Evolutionary conservation across 768 basidiomycete species (phyloP).

Genomic region (Auricularia heimuer): DNA sequence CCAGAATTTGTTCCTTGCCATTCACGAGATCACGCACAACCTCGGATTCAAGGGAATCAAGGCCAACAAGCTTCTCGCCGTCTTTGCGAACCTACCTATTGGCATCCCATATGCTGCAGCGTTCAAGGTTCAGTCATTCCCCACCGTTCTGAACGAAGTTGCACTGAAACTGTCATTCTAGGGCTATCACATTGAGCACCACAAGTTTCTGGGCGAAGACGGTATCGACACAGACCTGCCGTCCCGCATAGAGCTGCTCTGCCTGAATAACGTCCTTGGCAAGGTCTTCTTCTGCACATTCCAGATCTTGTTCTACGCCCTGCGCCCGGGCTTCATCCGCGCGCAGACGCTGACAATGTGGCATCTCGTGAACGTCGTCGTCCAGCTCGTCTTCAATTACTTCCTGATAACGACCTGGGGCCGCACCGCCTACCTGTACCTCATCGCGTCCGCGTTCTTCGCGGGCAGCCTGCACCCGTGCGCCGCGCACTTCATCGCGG

Average conservation of each 20-base stretch:
- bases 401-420: conserved; percentile 45
- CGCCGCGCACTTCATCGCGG: conserved; percentile 96
- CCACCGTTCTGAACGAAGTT: background rate
- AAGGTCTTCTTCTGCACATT: conserved; percentile 98
- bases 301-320: conserved; percentile 96
- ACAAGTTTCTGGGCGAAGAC: conserved; percentile 92
- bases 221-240: conserved; percentile 95
- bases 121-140: conserved; percentile 59
- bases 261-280: conserved; percentile 90
- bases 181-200: conserved; percentile 94
- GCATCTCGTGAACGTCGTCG: conserved; percentile 71
- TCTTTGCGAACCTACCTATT: conserved; percentile 88
- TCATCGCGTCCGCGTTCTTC: conserved; percentile 86
- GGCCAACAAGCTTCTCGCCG: conserved; percentile 79
- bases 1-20: conserved; percentile 95
- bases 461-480: conserved; percentile 94
- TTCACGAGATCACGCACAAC: conserved; percentile 98
- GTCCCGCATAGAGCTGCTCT: conserved; percentile 70
- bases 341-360: conserved; percentile 70
- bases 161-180: conserved; percentile 16
- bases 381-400: conserved; percentile 65
- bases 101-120: conserved; percentile 91
- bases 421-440: conserved; percentile 48
- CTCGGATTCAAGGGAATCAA: conserved; percentile 78
- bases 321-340: conserved; percentile 89